These are phyloP conservation scores for Phlebiopsis flavidoalba DNA, from an alignment of 768 basidiomycete species.

Conservation along the genomic window DNA sequence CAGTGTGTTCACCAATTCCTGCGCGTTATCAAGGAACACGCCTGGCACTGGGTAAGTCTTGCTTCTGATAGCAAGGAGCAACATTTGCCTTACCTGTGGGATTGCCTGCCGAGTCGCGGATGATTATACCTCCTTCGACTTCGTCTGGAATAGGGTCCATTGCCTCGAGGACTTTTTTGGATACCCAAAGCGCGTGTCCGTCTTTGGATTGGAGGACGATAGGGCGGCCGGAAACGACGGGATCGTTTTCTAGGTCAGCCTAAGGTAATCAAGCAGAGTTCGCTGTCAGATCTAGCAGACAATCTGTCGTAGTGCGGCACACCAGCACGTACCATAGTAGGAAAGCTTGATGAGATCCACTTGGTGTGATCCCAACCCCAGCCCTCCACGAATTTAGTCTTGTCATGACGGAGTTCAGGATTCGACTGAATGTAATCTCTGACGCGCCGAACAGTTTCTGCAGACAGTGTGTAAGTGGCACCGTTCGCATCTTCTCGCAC, in stretches of 20 bases:
- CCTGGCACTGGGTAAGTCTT: constrained; percentile 35
- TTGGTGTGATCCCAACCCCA: constrained; percentile 92
- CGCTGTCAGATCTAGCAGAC: neutral
- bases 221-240: constrained; percentile 59
- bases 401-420: constrained; percentile 52
- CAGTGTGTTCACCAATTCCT: constrained; percentile 54
- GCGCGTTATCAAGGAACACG: constrained; percentile 83
- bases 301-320: no score
- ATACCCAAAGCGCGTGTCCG: constrained; percentile 87
- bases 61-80: neutral
- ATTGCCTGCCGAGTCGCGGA: constrained; percentile 57
- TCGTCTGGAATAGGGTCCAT: constrained; percentile 60
- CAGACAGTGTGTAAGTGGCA: neutral
- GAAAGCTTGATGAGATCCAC: constrained; percentile 59
- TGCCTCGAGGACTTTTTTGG: constrained; percentile 48
- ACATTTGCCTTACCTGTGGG: constrained; percentile 59
- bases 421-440: constrained; percentile 54
- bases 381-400: constrained; percentile 62
- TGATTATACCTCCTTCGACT: constrained; percentile 78
- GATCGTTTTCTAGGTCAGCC: constrained; percentile 70
- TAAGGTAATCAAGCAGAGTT: constrained; percentile 22
- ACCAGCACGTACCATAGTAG: constrained; percentile 51
- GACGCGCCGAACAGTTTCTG: constrained; percentile 62
- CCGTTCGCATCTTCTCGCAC: neutral
- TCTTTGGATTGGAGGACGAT: constrained; percentile 83